Evolutionary conservation across 768 basidiomycete species (phyloP).

Genomic region (Leccinum aurantiacum): DNA sequence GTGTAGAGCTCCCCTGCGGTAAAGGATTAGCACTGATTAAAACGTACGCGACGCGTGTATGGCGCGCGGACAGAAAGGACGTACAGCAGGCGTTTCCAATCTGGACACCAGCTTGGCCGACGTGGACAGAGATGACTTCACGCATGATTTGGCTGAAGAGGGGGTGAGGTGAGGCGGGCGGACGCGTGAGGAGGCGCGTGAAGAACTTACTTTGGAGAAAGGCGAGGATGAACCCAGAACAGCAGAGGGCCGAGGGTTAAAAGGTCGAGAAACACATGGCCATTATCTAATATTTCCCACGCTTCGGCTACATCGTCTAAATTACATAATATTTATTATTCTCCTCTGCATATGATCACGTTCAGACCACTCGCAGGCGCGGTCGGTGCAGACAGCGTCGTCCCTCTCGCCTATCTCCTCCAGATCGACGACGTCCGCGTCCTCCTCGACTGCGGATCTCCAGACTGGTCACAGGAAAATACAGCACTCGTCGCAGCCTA

Average conservation of each 20-base stretch:
- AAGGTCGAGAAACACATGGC: slow-evolving; percentile 38
- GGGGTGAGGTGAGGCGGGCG: slow-evolving; percentile 1
- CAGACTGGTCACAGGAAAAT: slow-evolving; percentile 75
- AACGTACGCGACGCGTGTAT: slow-evolving; percentile 25
- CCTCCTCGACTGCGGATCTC: slow-evolving; percentile 92
- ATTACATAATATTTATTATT: slow-evolving; percentile 2
- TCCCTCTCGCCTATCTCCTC: slow-evolving; percentile 80
- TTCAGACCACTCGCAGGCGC: slow-evolving; percentile 90
- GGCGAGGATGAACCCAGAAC: slow-evolving; percentile 31
- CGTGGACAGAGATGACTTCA: slow-evolving; percentile 98
- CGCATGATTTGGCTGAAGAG: slow-evolving; percentile 55
- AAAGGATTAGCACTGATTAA: too few species aligned
- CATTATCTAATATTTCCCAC: slow-evolving; percentile 36
- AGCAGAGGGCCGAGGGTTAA: slow-evolving; percentile 40
- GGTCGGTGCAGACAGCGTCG: slow-evolving; percentile 61
- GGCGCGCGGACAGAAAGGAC: slow-evolving; percentile 34
- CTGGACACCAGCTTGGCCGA: slow-evolving; percentile 98
- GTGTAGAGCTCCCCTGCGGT: too few species aligned
- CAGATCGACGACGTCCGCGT: slow-evolving; percentile 94
- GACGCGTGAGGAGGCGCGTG: slow-evolving; percentile 32
- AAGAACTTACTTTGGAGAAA: slow-evolving; percentile 28
- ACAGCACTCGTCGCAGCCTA: slow-evolving; percentile 43
- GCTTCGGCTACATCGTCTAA: slow-evolving; percentile 14
- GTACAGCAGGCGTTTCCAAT: slow-evolving; percentile 98
- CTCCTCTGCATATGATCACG: slow-evolving; percentile 69